These are phyloP conservation scores for Pythium pyrilobum DNA, from an alignment of 352 stramenopile genomes.

Conservation along the genomic window DNA sequence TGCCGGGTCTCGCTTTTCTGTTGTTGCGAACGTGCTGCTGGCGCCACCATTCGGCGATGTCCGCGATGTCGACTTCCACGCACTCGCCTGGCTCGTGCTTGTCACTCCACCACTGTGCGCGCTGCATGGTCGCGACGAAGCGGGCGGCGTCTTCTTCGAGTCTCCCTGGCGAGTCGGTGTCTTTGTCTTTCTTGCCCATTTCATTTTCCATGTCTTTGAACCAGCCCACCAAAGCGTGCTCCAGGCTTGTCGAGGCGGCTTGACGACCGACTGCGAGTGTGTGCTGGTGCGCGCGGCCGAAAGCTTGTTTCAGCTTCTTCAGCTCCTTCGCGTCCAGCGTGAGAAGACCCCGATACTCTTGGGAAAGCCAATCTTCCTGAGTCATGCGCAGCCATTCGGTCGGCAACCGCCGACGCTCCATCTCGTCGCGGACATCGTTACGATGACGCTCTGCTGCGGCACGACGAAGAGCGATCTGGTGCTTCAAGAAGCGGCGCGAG, in stretches of 20 bases:
- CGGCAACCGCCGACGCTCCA: not conserved
- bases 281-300: not conserved
- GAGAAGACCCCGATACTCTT: conserved; percentile 37
- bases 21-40: not conserved
- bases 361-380: conserved; percentile 37
- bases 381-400: conserved; percentile 54
- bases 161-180: not conserved
- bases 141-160: conserved; percentile 3
- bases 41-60: conserved; percentile 61
- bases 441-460: not conserved
- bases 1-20: not conserved
- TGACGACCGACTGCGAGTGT: too few relatives aligned
- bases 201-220: conserved; percentile 9
- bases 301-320: conserved; percentile 14
- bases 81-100: conserved; percentile 11
- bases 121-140: conserved; percentile 5
- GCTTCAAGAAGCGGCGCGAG: conserved; percentile 32
- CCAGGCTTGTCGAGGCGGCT: conserved; percentile 6
- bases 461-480: conserved; percentile 28
- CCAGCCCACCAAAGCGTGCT: too few relatives aligned
- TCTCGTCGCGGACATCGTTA: not conserved
- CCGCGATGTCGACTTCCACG: conserved; percentile 16
- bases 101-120: conserved; percentile 12
- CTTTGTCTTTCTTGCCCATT: conserved; percentile 12
- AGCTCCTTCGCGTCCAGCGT: conserved; percentile 37